Base-by-base conservation (phyloP, 2,329 filamentous ascomycete species). In the Penicillium nordicum region DNA sequence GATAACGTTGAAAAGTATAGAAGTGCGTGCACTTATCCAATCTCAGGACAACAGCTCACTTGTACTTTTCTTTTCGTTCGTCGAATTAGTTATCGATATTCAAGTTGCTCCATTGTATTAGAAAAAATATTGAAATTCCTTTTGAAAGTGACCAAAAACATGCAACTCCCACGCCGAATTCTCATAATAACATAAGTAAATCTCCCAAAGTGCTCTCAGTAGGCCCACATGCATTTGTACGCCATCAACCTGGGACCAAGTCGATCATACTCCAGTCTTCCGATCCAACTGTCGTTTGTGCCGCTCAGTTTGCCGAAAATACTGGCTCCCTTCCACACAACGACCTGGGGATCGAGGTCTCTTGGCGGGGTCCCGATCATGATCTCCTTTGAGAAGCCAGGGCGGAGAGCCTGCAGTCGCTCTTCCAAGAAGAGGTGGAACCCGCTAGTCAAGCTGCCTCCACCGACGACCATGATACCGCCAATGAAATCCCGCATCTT, bases 291-390 rank as follows among this genome's bases (percentile, higher is more conserved):
- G 73, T 99, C 94, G 75, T 97, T 97, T 16, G 91, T 92, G 44
- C 79, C 79, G 58, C 87, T 84, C 65, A 97, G 78, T 77, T 96
- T 92, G 3, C 91, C 92, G 79, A 97, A 99, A 16, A 99, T 92
- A 71, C 92, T 96, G 0, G 90, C 94, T 4, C 94, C 94, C 81
- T 99, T 99, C 94, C 94, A 99, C 9, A 88, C 87, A 51, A 97
- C 89, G n/a, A 97, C 92, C 75, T 97, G 92, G 58, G 94, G 91
- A 75, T 99, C 94, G 78, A 99, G 88, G 67, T 99, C 94, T 67
- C 93, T 82, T 0, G 94, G 94, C n/a, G 86, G 85, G 21, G 82
- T 80, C 1, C 83, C 84, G 25, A 88, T 84, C 59, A 88, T 78
- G 54, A 88, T 84, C 63, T 86, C 81, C 81, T 94, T 86, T 6